Evolutionary conservation across 108 stramenopile species (phyloP).

Genomic region (Craspedostauros australis): DNA sequence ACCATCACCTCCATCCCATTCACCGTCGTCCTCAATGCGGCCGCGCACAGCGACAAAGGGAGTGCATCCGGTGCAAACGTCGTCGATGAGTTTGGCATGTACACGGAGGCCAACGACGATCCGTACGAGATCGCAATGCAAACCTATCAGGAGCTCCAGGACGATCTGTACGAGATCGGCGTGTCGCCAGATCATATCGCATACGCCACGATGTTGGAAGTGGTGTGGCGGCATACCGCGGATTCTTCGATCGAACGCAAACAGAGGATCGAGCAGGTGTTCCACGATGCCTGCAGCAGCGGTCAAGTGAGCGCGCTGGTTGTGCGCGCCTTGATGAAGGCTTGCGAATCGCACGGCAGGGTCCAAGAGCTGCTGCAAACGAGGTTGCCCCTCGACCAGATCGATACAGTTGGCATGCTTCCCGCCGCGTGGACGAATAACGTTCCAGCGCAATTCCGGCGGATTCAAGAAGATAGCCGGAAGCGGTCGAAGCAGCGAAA

Average conservation of each 20-base stretch:
- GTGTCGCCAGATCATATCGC: constrained; percentile 31
- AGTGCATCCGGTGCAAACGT: not conserved
- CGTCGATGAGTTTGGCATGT: not conserved
- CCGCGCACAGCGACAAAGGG: constrained; percentile 3
- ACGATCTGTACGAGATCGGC: constrained; percentile 24
- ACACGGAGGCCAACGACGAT: constrained; percentile 7
- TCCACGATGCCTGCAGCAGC: constrained; percentile 31
- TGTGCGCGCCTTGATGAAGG: constrained; percentile 16
- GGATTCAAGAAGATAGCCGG: not conserved
- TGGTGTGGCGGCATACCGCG: constrained; percentile 22
- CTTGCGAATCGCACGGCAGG: constrained; percentile 13
- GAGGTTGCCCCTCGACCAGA: not conserved
- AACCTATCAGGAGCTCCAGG: constrained; percentile 26
- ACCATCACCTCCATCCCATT: constrained; percentile 27
- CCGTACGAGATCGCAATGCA: constrained; percentile 34
- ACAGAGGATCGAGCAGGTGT: constrained; percentile 24
- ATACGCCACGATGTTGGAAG: constrained; percentile 34
- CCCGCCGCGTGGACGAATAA: constrained; percentile 19
- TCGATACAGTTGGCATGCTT: constrained; percentile 17
- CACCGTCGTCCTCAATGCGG: constrained; percentile 38
- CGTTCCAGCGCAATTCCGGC: constrained; percentile 15
- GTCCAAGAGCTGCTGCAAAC: constrained; percentile 8
- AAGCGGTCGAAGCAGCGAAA: constrained; percentile 1
- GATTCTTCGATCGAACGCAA: constrained; percentile 34
- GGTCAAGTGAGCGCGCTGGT: constrained; percentile 39